Conservation (phyloP, 2,329 filamentous ascomycete species). For the Xylariomycetidae sp. region DNA sequence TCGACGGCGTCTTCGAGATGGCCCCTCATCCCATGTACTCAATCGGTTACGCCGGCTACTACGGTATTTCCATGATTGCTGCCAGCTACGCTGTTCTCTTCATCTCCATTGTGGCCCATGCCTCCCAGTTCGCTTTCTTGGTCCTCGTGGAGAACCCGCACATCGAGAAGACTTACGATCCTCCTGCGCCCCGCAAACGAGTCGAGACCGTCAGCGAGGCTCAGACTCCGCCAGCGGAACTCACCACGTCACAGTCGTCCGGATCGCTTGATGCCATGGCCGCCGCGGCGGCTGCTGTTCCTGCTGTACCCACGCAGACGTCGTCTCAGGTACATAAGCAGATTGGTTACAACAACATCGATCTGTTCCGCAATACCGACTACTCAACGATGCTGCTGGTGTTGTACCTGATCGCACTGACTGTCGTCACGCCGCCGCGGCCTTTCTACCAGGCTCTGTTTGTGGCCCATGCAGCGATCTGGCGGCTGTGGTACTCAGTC, state of each 20-base stretch:
- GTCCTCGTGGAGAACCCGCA: constrained; percentile 91
- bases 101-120: constrained; percentile 92
- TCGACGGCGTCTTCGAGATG: constrained; percentile 98
- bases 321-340: constrained; percentile 70
- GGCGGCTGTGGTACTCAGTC: constrained; percentile 88
- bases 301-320: constrained; percentile 22
- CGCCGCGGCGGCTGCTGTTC: too few species aligned
- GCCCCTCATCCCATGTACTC: constrained; percentile 99
- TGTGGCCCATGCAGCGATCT: constrained; percentile 69
- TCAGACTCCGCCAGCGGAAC: constrained; percentile 9
- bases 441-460: constrained; percentile 71
- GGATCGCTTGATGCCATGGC: constrained; percentile 12
- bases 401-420: constrained; percentile 66
- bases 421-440: constrained; percentile 72
- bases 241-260: constrained; percentile 12
- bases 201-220: constrained; percentile 20
- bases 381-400: constrained; percentile 71
- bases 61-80: constrained; percentile 96
- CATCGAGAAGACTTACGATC: constrained; percentile 96
- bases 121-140: constrained; percentile 90
- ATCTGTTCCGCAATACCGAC: constrained; percentile 83
- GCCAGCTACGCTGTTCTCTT: constrained; percentile 96
- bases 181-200: constrained; percentile 67
- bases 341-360: constrained; percentile 75
- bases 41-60: constrained; percentile 95